These are phyloP conservation scores for Obba rivulosa DNA, from an alignment of 768 basidiomycete species.

Conservation along the genomic window DNA sequence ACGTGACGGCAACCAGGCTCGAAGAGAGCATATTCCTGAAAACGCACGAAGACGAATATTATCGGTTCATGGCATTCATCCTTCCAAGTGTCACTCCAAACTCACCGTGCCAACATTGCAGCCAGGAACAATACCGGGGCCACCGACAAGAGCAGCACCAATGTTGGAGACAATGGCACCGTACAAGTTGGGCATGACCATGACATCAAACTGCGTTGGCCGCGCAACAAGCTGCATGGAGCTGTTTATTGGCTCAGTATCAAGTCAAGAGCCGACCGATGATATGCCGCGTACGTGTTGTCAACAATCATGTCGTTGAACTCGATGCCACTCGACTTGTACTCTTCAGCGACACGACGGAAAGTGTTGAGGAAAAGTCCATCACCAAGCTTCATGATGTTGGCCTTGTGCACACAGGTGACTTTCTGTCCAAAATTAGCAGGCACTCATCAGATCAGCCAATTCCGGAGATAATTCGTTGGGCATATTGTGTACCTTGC, in stretches of 20 bases:
- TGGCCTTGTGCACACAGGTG: constrained; percentile 99
- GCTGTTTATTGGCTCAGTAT: constrained; percentile 31
- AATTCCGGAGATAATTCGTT: no score
- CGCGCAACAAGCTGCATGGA: constrained; percentile 99
- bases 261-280: neutral
- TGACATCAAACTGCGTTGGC: constrained; percentile 96
- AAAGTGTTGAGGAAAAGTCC: constrained; percentile 99
- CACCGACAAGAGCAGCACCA: constrained; percentile 96
- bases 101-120: constrained; percentile 92
- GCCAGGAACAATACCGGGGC: constrained; percentile 96
- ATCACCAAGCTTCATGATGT: constrained; percentile 99
- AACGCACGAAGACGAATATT: neutral
- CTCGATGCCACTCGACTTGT: constrained; percentile 85
- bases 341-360: constrained; percentile 94
- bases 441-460: neutral
- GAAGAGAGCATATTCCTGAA: constrained; percentile 94
- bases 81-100: constrained; percentile 10
- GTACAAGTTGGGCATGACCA: constrained; percentile 99
- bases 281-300: constrained; percentile 66
- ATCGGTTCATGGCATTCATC: neutral
- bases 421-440: constrained; percentile 65
- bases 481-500: constrained; percentile 58
- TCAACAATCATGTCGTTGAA: constrained; percentile 99
- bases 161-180: constrained; percentile 98
- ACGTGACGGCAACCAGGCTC: constrained; percentile 98